Evolutionary conservation across 352 stramenopile genomes (phyloP).

Genomic region (Pythium sukuiense): DNA sequence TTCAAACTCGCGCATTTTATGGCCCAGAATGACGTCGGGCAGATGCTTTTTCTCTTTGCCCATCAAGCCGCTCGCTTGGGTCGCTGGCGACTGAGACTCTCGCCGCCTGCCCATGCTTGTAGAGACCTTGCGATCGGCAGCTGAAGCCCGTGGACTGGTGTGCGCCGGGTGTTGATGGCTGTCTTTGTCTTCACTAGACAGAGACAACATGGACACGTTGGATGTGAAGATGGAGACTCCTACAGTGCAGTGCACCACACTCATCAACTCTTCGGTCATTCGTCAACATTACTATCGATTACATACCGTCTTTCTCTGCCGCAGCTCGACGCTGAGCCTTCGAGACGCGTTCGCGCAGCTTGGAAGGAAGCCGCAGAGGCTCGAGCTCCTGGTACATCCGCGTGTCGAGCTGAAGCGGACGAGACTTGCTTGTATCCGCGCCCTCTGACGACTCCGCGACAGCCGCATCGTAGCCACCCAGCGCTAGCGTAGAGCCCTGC

Average conservation of each 20-base stretch:
- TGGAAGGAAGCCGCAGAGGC: conserved; percentile 53
- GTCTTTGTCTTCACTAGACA: conserved; percentile 23
- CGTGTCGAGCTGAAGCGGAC: conserved; percentile 43
- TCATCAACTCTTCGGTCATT: too few relatives aligned
- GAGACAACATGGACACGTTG: conserved; percentile 4
- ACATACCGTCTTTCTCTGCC: conserved; percentile 63
- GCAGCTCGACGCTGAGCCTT: conserved; percentile 59
- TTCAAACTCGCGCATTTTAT: conserved; percentile 84
- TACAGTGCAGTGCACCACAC: not conserved
- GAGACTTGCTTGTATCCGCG: not conserved
- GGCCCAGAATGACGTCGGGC: conserved; percentile 65
- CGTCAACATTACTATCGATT: too few relatives aligned
- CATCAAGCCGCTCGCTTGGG: not conserved
- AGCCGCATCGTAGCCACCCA: conserved; percentile 2
- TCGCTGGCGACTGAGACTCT: not conserved
- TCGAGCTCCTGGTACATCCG: conserved; percentile 60
- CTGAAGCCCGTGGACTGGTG: not conserved
- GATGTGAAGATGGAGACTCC: conserved; percentile 59
- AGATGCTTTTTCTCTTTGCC: conserved; percentile 50
- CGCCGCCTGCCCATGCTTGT: not conserved
- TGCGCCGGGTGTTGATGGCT: not conserved
- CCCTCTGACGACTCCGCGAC: not conserved
- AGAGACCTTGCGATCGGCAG: not conserved
- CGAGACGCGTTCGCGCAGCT: conserved; percentile 62
- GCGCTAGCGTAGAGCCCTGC: not conserved